Conservation (phyloP, 331 rosid species). For the Quercus tomentella region DNA sequence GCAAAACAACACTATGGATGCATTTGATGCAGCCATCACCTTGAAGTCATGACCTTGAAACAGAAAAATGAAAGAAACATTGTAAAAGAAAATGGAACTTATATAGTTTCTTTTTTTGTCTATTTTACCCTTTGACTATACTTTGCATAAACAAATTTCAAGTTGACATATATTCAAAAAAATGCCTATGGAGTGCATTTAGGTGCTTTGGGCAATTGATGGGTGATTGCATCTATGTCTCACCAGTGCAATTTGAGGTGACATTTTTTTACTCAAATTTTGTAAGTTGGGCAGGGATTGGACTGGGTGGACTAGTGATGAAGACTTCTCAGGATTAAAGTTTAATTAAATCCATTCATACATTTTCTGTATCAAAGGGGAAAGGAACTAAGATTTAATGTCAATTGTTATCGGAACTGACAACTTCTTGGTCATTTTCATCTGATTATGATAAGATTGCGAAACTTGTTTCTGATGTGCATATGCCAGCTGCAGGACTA, state of each 20-base stretch:
- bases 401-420: neutral
- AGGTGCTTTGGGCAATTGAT: neutral
- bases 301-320: too few relatives aligned
- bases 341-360: too few relatives aligned
- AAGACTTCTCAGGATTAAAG: too few relatives aligned
- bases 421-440: neutral
- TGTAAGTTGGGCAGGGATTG: too few relatives aligned
- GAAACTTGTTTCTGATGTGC: neutral
- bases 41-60: constrained; percentile 23
- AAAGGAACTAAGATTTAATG: neutral
- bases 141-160: constrained; percentile 10
- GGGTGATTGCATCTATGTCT: neutral
- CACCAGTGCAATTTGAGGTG: neutral
- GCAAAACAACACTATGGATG: constrained; percentile 83
- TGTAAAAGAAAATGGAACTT: neutral
- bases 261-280: neutral
- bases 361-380: neutral
- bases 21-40: constrained; percentile 57
- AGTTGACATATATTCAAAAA: neutral
- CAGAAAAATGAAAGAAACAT: neutral
- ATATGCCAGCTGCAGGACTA: neutral
- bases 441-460: neutral
- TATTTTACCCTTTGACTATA: constrained; percentile 10
- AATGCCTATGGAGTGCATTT: neutral
- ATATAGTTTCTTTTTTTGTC: neutral